A percentile compares a stretch with the other conserved stretches of the same genome.
phyloP scores from a whole-genome alignment of 2,329 filamentous ascomycete genomes.

The Didymella arachidicola region DNA sequence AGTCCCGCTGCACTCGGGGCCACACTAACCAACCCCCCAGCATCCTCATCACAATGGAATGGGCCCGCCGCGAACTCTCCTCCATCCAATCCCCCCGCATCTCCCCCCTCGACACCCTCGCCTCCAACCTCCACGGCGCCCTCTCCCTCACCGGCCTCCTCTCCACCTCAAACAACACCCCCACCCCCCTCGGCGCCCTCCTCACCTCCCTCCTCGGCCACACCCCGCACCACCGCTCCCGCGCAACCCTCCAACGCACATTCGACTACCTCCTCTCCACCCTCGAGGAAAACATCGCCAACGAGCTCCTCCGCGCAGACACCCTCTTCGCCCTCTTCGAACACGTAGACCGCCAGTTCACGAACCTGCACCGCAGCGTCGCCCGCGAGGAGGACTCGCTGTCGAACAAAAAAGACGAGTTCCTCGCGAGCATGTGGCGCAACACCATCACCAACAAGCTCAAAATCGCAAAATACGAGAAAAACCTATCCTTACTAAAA shows the following conservation, averaged over 20 bases:
- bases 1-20: background rate
- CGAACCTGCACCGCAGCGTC: constrained; percentile 84
- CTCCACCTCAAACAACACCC: constrained; percentile 50
- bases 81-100: constrained; percentile 51
- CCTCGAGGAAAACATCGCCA: constrained; percentile 87
- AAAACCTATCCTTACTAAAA: constrained; percentile 80
- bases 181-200: constrained; percentile 73
- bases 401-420: constrained; percentile 79
- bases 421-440: constrained; percentile 86
- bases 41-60: constrained; percentile 95
- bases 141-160: constrained; percentile 65
- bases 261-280: constrained; percentile 88
- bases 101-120: constrained; percentile 73
- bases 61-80: constrained; percentile 85
- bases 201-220: constrained; percentile 79
- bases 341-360: constrained; percentile 86
- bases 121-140: constrained; percentile 83
- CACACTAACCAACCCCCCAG: constrained; percentile 53
- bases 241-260: constrained; percentile 80
- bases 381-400: constrained; percentile 83
- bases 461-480: constrained; percentile 87
- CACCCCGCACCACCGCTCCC: constrained; percentile 81
- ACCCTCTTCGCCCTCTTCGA: constrained; percentile 90
- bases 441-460: constrained; percentile 79
- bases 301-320: constrained; percentile 80